Percentiles rank a stretch among this genome's conserved stretches.
phyloP scores from a whole-genome alignment of 768 basidiomycete species.

The Xerocomus spinulosus region DNA sequence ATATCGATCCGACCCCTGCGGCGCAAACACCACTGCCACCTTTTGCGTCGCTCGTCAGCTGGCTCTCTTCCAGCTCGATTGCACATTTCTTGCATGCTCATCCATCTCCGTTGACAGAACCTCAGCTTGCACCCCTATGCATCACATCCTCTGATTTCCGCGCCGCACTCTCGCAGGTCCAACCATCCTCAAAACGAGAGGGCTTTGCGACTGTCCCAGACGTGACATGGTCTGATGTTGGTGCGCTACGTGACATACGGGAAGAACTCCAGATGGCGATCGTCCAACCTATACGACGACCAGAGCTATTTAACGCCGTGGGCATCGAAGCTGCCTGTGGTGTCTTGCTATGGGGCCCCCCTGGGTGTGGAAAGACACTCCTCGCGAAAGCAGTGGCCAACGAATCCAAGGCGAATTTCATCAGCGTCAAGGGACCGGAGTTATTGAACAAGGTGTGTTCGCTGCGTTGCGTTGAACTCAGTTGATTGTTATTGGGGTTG shows the following conservation, averaged over 20 bases:
- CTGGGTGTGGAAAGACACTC: slow-evolving; percentile 96
- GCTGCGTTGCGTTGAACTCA: not conserved
- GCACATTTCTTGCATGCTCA: slow-evolving; percentile 87
- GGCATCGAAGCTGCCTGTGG: slow-evolving; percentile 92
- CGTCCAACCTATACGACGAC: slow-evolving; percentile 88
- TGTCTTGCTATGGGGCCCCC: slow-evolving; percentile 97
- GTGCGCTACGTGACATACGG: slow-evolving; percentile 79
- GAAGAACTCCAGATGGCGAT: slow-evolving; percentile 97
- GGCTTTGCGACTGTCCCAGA: slow-evolving; percentile 97
- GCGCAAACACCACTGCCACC: slow-evolving; percentile 21
- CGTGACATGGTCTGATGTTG: slow-evolving; percentile 92
- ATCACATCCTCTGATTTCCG: slow-evolving; percentile 81
- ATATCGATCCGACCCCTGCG: slow-evolving; percentile 31
- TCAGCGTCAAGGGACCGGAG: slow-evolving; percentile 97
- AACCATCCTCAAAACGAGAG: slow-evolving; percentile 95
- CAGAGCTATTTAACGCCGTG: slow-evolving; percentile 82
- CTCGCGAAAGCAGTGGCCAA: slow-evolving; percentile 98
- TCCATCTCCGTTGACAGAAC: slow-evolving; percentile 69
- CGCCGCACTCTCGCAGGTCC: slow-evolving; percentile 79
- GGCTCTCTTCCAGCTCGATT: slow-evolving; percentile 63
- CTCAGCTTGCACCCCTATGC: slow-evolving; percentile 75
- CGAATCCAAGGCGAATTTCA: slow-evolving; percentile 93
- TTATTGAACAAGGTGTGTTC: slow-evolving; percentile 83
- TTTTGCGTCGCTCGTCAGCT: slow-evolving; percentile 35
- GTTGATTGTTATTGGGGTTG: not conserved